Conservation (phyloP, 2,329 filamentous ascomycete genomes). For the Penicillium occitanis region DNA sequence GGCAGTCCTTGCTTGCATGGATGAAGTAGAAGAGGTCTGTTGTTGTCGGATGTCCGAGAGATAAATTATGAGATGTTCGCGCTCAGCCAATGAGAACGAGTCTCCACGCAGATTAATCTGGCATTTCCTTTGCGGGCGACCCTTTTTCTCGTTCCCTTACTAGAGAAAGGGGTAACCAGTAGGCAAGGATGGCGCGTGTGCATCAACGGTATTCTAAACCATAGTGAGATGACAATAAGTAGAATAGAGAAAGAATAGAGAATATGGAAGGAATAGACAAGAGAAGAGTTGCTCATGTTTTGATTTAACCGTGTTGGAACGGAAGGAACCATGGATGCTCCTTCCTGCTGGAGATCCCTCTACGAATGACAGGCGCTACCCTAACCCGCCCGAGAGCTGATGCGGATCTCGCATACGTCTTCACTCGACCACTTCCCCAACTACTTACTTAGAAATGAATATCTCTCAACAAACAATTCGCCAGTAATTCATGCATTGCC, state of each 20-base stretch:
- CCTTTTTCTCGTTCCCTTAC: neutral
- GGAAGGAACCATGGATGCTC: slow-evolving; percentile 11
- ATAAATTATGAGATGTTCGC: neutral
- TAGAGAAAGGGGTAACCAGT: slow-evolving; percentile 8
- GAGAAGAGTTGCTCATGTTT: neutral
- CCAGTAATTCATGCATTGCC: neutral
- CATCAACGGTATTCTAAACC: neutral
- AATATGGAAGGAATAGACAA: neutral
- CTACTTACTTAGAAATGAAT: neutral
- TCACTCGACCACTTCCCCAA: neutral
- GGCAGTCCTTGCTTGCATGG: slow-evolving; percentile 9
- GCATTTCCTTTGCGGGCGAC: neutral
- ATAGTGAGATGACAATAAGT: neutral
- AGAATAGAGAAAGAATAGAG: neutral
- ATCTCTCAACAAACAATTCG: neutral
- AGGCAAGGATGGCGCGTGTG: slow-evolving; percentile 6
- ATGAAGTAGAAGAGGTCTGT: neutral
- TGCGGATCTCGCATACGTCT: slow-evolving; percentile 3
- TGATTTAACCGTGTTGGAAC: slow-evolving; percentile 13
- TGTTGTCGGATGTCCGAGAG: slow-evolving; percentile 3
- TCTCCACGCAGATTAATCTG: neutral
- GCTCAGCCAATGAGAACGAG: slow-evolving; percentile 5
- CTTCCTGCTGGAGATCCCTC: neutral
- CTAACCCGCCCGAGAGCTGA: slow-evolving; percentile 1
- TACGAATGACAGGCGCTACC: slow-evolving; percentile 10